Percentiles rank a stretch among this genome's conserved stretches.
Conservation (phyloP, 2,329 filamentous ascomycete species). For the Cytospora paraplurivora region DNA sequence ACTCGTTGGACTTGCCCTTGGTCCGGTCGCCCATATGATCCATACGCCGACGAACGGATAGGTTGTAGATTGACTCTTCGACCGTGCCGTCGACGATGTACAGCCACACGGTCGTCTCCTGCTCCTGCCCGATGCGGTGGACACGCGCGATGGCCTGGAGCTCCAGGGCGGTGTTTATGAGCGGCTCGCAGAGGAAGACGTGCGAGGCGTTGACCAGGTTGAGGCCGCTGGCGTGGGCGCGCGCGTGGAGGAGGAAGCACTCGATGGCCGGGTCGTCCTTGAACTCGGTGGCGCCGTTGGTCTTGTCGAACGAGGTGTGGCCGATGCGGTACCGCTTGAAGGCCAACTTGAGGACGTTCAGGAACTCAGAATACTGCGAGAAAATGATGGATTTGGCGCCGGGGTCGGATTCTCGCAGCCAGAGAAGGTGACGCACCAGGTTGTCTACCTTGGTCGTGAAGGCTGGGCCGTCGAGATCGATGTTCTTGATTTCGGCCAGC, state of each 20-base stretch:
- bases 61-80: constrained; percentile 87
- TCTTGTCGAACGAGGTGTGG: constrained; percentile 68
- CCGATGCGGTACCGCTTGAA: constrained; percentile 74
- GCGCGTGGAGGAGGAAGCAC: constrained; percentile 86
- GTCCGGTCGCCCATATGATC: constrained; percentile 64
- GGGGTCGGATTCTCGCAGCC: constrained; percentile 80
- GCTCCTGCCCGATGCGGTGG: constrained; percentile 87
- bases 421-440: constrained; percentile 77
- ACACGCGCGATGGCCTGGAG: constrained; percentile 94
- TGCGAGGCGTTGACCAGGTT: constrained; percentile 93
- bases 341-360: constrained; percentile 71
- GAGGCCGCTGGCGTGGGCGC: constrained; percentile 83
- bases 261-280: constrained; percentile 73
- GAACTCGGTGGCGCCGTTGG: constrained; percentile 73
- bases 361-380: constrained; percentile 80
- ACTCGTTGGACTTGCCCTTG: constrained; percentile 36
- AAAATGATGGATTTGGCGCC: constrained; percentile 93
- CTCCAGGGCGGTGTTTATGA: constrained; percentile 91
- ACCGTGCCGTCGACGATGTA: constrained; percentile 91
- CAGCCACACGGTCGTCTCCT: constrained; percentile 90
- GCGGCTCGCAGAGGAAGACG: constrained; percentile 90
- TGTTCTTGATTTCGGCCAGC: constrained; percentile 77
- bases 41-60: constrained; percentile 77
- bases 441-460: constrained; percentile 93
- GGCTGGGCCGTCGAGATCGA: constrained; percentile 71